phyloP scores from a whole-genome alignment of 306 rosid genomes.

The Abrus pulchellus region DNA sequence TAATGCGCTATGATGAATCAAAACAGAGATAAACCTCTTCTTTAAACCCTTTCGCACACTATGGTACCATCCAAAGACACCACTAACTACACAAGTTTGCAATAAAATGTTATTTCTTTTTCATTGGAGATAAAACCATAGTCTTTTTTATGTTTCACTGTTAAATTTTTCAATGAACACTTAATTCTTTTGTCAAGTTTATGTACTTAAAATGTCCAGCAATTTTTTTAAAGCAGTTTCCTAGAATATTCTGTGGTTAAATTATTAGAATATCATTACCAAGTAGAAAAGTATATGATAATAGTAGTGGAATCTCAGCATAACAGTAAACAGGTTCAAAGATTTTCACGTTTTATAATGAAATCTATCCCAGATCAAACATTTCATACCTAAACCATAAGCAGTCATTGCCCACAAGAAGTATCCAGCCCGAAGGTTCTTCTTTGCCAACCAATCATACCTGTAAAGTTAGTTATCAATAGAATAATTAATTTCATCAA shows the following conservation, averaged over 20 bases:
- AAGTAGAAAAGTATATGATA: not conserved
- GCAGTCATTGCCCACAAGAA: constrained; percentile 98
- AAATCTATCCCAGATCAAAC: constrained; percentile 16
- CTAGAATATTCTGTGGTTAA: not conserved
- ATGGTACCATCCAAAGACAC: not conserved
- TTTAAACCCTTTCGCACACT: not conserved
- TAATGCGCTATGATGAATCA: not conserved
- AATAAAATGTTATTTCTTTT: not conserved
- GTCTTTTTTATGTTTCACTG: not conserved
- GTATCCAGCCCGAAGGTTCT: constrained; percentile 82
- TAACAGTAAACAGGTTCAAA: constrained; percentile 17
- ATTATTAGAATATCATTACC: not conserved
- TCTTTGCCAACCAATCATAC: constrained; percentile 95
- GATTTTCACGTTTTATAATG: constrained; percentile 37
- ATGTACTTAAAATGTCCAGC: not conserved
- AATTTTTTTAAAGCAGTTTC: not conserved
- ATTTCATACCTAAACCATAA: constrained; percentile 90
- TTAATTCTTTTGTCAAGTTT: constrained; percentile 2
- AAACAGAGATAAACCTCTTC: constrained; percentile 5
- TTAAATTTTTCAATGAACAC: constrained; percentile 7
- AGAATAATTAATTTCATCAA: constrained; percentile 39
- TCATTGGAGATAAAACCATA: not conserved
- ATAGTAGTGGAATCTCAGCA: constrained; percentile 6
- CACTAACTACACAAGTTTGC: not conserved
- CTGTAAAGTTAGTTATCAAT: constrained; percentile 57